Evolutionary conservation across 2,329 filamentous ascomycete species (phyloP).

Genomic region (Fusarium sp.): DNA sequence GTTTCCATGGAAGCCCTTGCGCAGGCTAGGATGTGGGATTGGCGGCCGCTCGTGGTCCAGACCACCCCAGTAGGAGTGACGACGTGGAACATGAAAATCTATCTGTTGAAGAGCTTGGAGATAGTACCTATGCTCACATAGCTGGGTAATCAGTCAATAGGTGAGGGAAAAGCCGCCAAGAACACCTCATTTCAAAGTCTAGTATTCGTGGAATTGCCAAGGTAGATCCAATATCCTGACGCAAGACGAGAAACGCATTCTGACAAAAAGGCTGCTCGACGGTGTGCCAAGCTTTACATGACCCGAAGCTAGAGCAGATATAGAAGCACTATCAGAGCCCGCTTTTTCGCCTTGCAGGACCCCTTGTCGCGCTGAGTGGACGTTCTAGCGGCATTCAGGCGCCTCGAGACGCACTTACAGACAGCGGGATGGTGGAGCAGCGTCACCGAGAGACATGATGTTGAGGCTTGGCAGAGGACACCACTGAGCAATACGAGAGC

Average conservation of each 20-base stretch:
- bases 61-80: not conserved
- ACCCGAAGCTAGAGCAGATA: not conserved
- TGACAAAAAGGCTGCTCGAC: not conserved
- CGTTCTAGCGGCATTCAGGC: constrained; percentile 11
- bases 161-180: not conserved
- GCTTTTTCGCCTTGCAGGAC: constrained; percentile 8
- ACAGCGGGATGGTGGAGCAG: constrained; percentile 26
- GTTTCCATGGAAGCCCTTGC: constrained; percentile 1
- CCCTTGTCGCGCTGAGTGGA: constrained; percentile 12
- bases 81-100: not conserved
- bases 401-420: constrained; percentile 19
- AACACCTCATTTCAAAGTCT: not conserved
- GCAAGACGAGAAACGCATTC: not conserved
- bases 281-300: constrained; percentile 23
- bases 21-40: not conserved
- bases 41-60: constrained; percentile 3
- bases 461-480: constrained; percentile 32
- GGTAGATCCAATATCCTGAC: not conserved
- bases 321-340: constrained; percentile 17
- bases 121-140: not conserved
- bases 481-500: constrained; percentile 28
- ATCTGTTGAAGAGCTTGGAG: not conserved
- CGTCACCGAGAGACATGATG: constrained; percentile 18
- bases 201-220: not conserved
- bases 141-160: not conserved